phyloP scores from a whole-genome alignment of 177 flowering plant species.

The Tripterygium wilfordii region DNA sequence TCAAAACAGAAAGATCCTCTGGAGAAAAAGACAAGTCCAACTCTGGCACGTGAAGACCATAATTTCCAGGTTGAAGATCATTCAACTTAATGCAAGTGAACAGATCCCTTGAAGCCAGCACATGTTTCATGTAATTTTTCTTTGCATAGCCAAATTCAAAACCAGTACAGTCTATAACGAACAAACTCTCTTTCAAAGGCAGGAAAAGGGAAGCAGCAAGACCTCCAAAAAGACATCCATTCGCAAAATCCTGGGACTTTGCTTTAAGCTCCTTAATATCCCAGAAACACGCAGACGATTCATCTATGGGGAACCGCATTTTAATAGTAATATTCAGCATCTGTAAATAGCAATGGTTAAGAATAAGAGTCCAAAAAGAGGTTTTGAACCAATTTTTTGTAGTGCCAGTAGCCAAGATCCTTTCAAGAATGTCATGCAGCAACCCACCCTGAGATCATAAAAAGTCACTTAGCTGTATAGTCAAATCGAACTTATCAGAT shows the following conservation, averaged over 20 bases:
- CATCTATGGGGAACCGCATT: conserved; percentile 30
- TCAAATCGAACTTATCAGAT: too few relatives aligned
- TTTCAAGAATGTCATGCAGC: conserved; percentile 39
- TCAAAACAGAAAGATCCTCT: conserved; percentile 36
- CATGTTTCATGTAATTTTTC: conserved; percentile 15
- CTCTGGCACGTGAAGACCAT: conserved; percentile 30
- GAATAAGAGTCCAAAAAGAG: conserved; percentile 27
- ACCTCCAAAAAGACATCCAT: conserved; percentile 29
- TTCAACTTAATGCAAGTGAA: conserved; percentile 18
- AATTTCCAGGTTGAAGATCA: conserved; percentile 29
- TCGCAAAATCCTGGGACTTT: conserved; percentile 17
- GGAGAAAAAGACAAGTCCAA: conserved; percentile 40
- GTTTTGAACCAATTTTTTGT: conserved; percentile 19
- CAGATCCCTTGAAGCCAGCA: conserved; percentile 21
- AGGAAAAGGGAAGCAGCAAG: conserved; percentile 24
- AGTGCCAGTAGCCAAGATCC: conserved; percentile 16
- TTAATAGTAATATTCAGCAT: conserved; percentile 27
- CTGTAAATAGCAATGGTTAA: conserved; percentile 32
- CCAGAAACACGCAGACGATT: conserved; percentile 14
- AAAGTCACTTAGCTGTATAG: not conserved
- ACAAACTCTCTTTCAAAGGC: conserved; percentile 22
- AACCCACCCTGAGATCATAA: conserved; percentile 42
- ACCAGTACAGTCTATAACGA: conserved; percentile 24
- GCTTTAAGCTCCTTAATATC: conserved; percentile 28
- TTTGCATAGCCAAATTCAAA: conserved; percentile 29